A percentile compares a stretch with the other conserved stretches of the same genome.
phyloP scores from a whole-genome alignment of 495 filamentous ascomycete genomes.

The Penicillium goetzii region DNA sequence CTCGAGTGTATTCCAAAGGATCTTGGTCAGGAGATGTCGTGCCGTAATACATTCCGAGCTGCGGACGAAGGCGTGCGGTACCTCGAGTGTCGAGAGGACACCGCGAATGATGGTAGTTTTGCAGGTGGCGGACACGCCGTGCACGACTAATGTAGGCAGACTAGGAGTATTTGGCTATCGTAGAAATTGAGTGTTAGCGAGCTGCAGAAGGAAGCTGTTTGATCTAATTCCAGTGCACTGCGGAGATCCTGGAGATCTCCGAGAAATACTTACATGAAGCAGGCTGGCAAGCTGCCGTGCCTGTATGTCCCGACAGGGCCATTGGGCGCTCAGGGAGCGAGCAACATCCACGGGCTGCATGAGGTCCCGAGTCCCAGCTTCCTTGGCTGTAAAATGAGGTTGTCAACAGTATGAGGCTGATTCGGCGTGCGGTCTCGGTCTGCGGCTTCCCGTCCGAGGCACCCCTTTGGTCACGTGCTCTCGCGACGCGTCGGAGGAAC shows the following conservation, averaged over 20 bases:
- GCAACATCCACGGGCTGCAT: conserved; percentile 44
- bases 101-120: conserved; percentile 72
- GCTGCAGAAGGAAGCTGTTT: neutral
- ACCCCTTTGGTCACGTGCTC: conserved; percentile 20
- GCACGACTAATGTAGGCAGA: conserved; percentile 67
- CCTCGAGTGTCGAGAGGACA: conserved; percentile 58
- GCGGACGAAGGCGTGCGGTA: conserved; percentile 72
- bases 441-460: conserved; percentile 8
- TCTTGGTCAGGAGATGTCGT: conserved; percentile 77
- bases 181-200: conserved; percentile 25
- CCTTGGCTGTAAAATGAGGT: conserved; percentile 2
- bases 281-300: conserved; percentile 64
- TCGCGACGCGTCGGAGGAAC: conserved; percentile 17
- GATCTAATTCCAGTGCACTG: neutral
- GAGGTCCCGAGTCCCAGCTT: conserved; percentile 13
- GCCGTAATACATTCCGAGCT: conserved; percentile 87
- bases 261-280: conserved; percentile 54
- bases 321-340: conserved; percentile 54
- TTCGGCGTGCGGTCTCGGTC: conserved; percentile 3
- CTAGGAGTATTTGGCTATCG: conserved; percentile 46
- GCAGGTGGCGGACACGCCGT: conserved; percentile 92
- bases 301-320: conserved; percentile 67
- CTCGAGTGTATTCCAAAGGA: conserved; percentile 47
- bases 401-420: neutral
- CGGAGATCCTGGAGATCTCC: conserved; percentile 5